These are phyloP conservation scores for Pelargonium nanum DNA, from an alignment of 345 rosid genomes.

Conservation along the genomic window DNA sequence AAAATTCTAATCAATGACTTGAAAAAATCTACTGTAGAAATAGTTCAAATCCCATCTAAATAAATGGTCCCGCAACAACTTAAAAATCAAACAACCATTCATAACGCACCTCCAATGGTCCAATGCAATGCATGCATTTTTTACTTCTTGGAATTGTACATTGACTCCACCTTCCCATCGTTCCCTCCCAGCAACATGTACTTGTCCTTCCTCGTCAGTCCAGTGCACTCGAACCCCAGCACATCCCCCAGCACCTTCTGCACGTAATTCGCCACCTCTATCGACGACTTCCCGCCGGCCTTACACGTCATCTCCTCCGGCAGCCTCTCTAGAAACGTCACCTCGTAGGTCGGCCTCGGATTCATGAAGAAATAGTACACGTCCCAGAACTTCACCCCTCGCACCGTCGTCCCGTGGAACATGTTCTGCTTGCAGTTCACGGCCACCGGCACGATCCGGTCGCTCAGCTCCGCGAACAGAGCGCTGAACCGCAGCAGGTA, in stretches of 20 bases:
- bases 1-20: too few relatives aligned
- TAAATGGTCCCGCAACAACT: too few relatives aligned
- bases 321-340: slow-evolving; percentile 62
- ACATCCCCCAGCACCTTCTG: slow-evolving; percentile 58
- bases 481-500: slow-evolving; percentile 86
- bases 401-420: slow-evolving; percentile 83
- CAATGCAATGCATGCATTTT: too few relatives aligned
- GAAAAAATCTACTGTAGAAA: too few relatives aligned
- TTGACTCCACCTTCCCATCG: slow-evolving; percentile 87
- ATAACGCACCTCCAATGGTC: too few relatives aligned
- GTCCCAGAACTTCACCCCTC: slow-evolving; percentile 94
- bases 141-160: slow-evolving; percentile 35
- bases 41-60: too few relatives aligned
- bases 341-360: slow-evolving; percentile 72
- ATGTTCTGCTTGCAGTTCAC: slow-evolving; percentile 69
- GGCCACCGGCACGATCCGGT: slow-evolving; percentile 91
- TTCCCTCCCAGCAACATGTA: slow-evolving; percentile 73
- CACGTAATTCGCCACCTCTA: slow-evolving; percentile 89
- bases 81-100: too few relatives aligned
- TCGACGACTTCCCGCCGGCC: slow-evolving; percentile 68
- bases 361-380: slow-evolving; percentile 89
- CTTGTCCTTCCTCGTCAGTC: slow-evolving; percentile 76
- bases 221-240: slow-evolving; percentile 68
- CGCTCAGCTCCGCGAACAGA: slow-evolving; percentile 83
- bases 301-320: slow-evolving; percentile 72